Percentiles rank a stretch among this genome's conserved stretches.
phyloP scores from a whole-genome alignment of 1,139 yeast genomes.

The Kazachstania sp. region DNA sequence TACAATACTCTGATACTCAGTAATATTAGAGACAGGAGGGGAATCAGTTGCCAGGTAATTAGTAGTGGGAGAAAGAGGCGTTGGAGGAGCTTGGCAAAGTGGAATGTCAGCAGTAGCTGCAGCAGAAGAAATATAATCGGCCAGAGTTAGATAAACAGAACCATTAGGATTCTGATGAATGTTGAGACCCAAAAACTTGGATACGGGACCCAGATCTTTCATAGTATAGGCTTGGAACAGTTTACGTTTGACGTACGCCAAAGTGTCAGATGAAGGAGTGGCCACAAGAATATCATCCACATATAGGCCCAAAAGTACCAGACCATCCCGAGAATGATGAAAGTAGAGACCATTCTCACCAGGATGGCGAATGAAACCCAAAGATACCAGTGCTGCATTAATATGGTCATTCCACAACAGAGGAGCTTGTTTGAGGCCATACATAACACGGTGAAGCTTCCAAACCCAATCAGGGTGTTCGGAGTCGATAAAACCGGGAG shows the following conservation, averaged over 20 bases:
- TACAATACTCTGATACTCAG: constrained; percentile 6
- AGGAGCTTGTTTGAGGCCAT: constrained; percentile 38
- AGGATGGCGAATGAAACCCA: constrained; percentile 5
- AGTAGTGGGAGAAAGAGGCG: neutral
- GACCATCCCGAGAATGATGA: constrained; percentile 1
- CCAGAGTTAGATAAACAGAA: neutral
- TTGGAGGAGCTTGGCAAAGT: neutral
- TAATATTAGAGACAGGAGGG: neutral
- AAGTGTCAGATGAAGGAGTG: neutral
- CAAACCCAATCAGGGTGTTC: constrained; percentile 4
- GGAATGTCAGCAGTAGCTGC: neutral
- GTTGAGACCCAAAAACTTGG: neutral
- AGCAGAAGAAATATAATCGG: neutral
- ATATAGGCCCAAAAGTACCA: constrained; percentile 3
- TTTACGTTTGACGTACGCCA: neutral
- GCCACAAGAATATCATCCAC: constrained; percentile 10
- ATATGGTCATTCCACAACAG: constrained; percentile 32
- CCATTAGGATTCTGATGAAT: neutral
- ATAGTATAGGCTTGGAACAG: neutral
- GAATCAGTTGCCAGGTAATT: neutral
- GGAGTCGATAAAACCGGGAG: neutral
- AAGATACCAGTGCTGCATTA: constrained; percentile 31
- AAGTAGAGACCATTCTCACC: constrained; percentile 5
- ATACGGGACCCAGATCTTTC: neutral
- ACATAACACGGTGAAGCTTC: constrained; percentile 37